A percentile compares a stretch with the other conserved stretches of the same genome.
phyloP scores from a whole-genome alignment of 441 rosid species.

The Gossypium schwendimanii region DNA sequence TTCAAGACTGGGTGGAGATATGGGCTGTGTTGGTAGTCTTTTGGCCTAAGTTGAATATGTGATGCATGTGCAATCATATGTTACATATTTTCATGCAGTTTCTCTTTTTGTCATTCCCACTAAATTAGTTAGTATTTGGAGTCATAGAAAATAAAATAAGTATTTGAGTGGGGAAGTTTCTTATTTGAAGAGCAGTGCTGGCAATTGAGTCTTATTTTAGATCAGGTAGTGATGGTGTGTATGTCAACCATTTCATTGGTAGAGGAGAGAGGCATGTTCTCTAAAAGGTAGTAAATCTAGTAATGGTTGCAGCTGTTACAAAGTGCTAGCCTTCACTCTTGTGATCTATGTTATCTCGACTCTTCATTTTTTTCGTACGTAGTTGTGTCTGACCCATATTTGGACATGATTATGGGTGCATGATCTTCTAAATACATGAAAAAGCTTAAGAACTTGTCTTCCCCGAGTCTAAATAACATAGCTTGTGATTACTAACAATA shows the following conservation, averaged over 20 bases:
- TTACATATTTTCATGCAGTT: neutral
- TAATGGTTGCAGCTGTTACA: neutral
- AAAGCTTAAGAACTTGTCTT: neutral
- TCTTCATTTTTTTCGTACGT: neutral
- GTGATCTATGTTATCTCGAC: neutral
- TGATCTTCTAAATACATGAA: neutral
- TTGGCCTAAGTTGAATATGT: neutral
- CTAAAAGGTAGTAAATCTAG: neutral
- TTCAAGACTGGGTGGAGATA: neutral
- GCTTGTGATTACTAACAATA: neutral
- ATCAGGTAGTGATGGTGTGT: neutral
- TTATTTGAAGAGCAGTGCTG: neutral
- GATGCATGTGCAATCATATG: conserved; percentile 1
- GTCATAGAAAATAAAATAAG: neutral
- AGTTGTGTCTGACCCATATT: neutral
- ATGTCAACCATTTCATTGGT: neutral
- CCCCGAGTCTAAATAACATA: neutral
- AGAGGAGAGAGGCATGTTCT: neutral
- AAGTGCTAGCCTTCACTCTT: neutral
- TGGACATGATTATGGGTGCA: neutral
- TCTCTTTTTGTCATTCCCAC: neutral
- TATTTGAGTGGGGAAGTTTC: neutral
- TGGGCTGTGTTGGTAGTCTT: neutral
- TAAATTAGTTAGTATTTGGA: neutral
- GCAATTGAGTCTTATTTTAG: neutral